A percentile compares a stretch with the other conserved stretches of the same genome.
These are phyloP conservation scores for Berkeleyomyces rouxiae DNA, from an alignment of 2,329 filamentous ascomycete species.

Conservation along the genomic window DNA sequence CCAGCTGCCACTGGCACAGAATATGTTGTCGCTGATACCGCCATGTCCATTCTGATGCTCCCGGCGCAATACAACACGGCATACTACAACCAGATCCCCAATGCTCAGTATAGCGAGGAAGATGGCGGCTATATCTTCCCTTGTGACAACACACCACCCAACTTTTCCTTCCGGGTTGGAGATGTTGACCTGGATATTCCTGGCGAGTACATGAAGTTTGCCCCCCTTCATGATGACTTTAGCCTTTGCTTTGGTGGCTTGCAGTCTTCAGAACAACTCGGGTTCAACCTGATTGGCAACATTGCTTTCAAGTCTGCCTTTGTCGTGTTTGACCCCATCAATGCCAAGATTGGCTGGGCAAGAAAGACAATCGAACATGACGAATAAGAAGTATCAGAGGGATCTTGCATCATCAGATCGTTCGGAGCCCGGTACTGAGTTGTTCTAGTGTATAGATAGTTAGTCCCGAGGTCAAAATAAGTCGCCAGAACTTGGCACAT, in stretches of 20 bases:
- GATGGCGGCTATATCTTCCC: constrained; percentile 31
- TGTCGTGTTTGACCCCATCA: constrained; percentile 40
- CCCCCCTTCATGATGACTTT: constrained; percentile 25
- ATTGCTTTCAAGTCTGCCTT: constrained; percentile 47
- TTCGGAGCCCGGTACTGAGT: too few species aligned
- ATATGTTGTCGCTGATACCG: constrained; percentile 34
- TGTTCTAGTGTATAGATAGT: too few species aligned
- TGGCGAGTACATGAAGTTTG: constrained; percentile 37
- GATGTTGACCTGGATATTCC: constrained; percentile 40
- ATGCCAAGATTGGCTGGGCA: constrained; percentile 18
- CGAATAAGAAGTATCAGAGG: too few species aligned
- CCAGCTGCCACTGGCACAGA: not conserved
- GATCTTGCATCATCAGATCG: too few species aligned
- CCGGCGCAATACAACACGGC: constrained; percentile 32
- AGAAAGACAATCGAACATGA: not conserved
- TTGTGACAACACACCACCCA: constrained; percentile 27
- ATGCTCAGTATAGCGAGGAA: constrained; percentile 24
- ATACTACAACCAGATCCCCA: constrained; percentile 32
- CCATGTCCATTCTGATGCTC: constrained; percentile 47
- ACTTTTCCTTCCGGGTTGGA: constrained; percentile 39
- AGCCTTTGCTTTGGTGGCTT: constrained; percentile 51
- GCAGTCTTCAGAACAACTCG: constrained; percentile 30
- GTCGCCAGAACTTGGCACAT: too few species aligned
- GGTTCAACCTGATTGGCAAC: constrained; percentile 45
- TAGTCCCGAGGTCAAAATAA: too few species aligned